phyloP scores from a whole-genome alignment of 148 eudicot species.

The Pharnaceum exiguum region DNA sequence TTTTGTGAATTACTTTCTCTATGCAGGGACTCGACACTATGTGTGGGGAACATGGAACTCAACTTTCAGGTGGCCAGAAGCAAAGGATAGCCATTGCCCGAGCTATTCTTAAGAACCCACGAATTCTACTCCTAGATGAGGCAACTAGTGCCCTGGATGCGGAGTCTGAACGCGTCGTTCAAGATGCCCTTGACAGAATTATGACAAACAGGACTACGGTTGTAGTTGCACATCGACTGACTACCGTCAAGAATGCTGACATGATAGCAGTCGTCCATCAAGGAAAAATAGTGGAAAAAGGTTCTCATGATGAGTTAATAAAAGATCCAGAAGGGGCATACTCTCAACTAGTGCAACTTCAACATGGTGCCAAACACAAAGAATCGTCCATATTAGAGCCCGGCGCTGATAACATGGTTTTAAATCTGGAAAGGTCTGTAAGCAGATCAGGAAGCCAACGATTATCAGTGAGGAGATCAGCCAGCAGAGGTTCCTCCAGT shows the following conservation, averaged over 20 bases:
- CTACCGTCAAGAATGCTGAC: conserved; percentile 72
- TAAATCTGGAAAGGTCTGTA: conserved; percentile 24
- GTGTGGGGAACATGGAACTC: conserved; percentile 90
- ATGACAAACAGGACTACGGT: conserved; percentile 76
- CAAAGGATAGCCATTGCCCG: conserved; percentile 90
- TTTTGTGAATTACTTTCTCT: not conserved
- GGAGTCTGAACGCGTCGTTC: conserved; percentile 80
- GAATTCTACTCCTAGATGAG: conserved; percentile 78
- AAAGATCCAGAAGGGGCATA: conserved; percentile 66
- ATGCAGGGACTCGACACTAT: conserved; percentile 68
- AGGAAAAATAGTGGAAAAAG: conserved; percentile 78
- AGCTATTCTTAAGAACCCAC: conserved; percentile 74
- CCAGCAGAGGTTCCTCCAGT: conserved; percentile 52
- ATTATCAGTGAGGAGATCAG: conserved; percentile 46
- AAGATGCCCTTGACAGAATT: conserved; percentile 73
- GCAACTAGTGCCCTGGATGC: conserved; percentile 93
- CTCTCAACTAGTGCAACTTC: conserved; percentile 62
- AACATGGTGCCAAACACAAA: conserved; percentile 43
- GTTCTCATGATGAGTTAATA: conserved; percentile 62
- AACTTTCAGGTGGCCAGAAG: conserved; percentile 89
- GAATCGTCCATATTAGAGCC: conserved; percentile 26
- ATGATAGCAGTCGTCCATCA: conserved; percentile 70
- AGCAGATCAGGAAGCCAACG: conserved; percentile 44
- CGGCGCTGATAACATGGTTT: conserved; percentile 11
- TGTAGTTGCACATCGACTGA: conserved; percentile 79